Evolutionary conservation across 805 yeast species (phyloP), one percentile per base, ranked within the genome.

Genomic region (Candida hungchunana): DNA sequence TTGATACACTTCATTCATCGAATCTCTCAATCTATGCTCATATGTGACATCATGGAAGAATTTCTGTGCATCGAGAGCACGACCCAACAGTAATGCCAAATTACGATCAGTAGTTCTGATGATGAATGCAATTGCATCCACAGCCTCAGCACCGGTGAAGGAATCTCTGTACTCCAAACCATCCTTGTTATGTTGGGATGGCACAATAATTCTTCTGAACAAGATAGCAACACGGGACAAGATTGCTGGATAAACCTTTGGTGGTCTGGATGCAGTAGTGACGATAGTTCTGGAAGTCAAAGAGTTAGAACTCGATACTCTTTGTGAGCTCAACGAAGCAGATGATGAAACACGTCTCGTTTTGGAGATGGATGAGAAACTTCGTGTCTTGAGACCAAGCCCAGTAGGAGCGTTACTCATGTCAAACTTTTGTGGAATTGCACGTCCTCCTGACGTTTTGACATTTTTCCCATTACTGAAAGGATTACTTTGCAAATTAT

Each of bases 31-130:
- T 32, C 97, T 70, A 57, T 89, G 97, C 50, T 88, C 95, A 60
- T 90, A 90, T 0, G 96, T 84, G 18, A 89, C 97, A 62, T 93
- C 98, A 55, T 87, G 96, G 60, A 93, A 88, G 38, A 87, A 76
- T 57, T 85, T 85, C 51, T 93, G 97, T 1, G 96, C 95, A 62
- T 93, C 97, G 37, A 93, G 65, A 0, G 97, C 80, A 45, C 98
- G 71, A 19, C 97, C 98, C 32, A 93, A 63, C 22, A 93, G 64
- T 31, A 93, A 64, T 0, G 97, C 97, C 50, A 93, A 63, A 49
- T 88, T 89, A 41, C 98, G 70, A 58, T 93, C 98, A 7, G 87
- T 82, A 1, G 96, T 90, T 47, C 94, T 70, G 33, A 90, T 80
- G 35, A 93, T 83, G 38, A 81, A 70, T 39, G 95, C 81, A 41